Base-by-base conservation (phyloP, 306 rosid genomes). In the Castanea mollissima region DNA sequence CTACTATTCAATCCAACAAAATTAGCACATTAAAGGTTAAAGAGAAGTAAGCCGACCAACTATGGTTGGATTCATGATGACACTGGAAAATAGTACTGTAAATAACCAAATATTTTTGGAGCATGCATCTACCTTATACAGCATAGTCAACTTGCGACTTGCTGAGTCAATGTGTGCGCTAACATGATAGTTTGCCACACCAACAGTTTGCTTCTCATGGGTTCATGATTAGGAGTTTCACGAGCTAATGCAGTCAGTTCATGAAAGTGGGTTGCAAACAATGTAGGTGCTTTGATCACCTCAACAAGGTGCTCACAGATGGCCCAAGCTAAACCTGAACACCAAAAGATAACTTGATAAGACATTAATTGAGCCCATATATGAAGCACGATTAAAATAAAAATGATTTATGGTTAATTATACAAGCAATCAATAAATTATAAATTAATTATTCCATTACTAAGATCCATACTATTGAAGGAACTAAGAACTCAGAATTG, bases 191-290 rank as follows among this genome's bases (percentile, higher is more conserved):
- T 95, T 95, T 55, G 85, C 93, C 77, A 95, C 94, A 65, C 98
- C 97, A 75, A 82, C 88, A 77, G 86, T 80, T 84, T 90, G 80
- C 87, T 91, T 90, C 76, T 67, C 77, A 21, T 85, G 80, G 80
- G 81, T 69, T 84, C 86, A 68, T 60, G 82, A 73, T 81, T 74
- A 60, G 41, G 82, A 71, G 78, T 89, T 85, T 87, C 92, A 79
- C 80, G 80, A 76, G 93, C 93, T 85, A 91, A 86, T 74, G 96
- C 91, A 80, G 99, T 93, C 83, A 93, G 87, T 82, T 95, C 98
- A 19, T 95, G 99, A 80, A 95, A 95, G 86, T 93, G 99, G 83
- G 99, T 95, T 67, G 99, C 99, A 78, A 91, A 95, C 80, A 95
- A 83, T 72, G 99, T 87, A 79, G 98, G 98, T 54, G 99, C 99